These are phyloP conservation scores for Claviceps lovelessii DNA, from an alignment of 2,329 filamentous ascomycete species.

Conservation along the genomic window DNA sequence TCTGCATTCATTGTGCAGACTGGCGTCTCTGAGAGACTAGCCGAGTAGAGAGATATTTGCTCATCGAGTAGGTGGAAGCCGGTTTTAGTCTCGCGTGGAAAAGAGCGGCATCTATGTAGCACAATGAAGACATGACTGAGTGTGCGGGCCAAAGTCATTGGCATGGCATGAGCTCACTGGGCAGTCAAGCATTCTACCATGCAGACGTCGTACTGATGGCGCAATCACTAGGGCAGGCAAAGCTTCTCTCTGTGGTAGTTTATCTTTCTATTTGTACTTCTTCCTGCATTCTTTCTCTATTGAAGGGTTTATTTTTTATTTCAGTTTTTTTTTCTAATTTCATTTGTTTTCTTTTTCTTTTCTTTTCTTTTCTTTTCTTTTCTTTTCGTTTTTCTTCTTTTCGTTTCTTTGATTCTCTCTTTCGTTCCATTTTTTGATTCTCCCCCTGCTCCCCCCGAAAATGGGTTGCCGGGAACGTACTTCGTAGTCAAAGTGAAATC, in stretches of 20 bases:
- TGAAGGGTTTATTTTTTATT: too few species aligned
- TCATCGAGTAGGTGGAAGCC: too few species aligned
- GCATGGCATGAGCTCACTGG: not conserved
- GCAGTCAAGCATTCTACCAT: not conserved
- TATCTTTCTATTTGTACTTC: not conserved
- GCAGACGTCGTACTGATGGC: not conserved
- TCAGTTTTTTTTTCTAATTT: too few species aligned
- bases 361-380: not conserved
- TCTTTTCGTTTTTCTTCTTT: not conserved
- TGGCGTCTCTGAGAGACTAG: too few species aligned
- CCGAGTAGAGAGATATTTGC: too few species aligned
- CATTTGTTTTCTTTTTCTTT: not conserved
- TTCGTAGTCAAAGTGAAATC: not conserved
- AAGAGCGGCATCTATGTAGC: too few species aligned
- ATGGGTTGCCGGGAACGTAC: not conserved
- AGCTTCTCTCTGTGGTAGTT: not conserved
- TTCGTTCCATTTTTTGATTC: not conserved
- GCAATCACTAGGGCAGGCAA: not conserved
- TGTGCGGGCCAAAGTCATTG: not conserved
- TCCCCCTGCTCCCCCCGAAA: too few species aligned
- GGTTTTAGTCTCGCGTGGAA: too few species aligned
- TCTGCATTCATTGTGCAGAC: too few species aligned
- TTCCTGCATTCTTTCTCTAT: not conserved
- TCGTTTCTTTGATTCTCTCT: too few species aligned
- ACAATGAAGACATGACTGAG: too few species aligned